Evolutionary conservation across 2,329 filamentous ascomycete species (phyloP).

Genomic region (Sclerotinia sclerotiorum): DNA sequence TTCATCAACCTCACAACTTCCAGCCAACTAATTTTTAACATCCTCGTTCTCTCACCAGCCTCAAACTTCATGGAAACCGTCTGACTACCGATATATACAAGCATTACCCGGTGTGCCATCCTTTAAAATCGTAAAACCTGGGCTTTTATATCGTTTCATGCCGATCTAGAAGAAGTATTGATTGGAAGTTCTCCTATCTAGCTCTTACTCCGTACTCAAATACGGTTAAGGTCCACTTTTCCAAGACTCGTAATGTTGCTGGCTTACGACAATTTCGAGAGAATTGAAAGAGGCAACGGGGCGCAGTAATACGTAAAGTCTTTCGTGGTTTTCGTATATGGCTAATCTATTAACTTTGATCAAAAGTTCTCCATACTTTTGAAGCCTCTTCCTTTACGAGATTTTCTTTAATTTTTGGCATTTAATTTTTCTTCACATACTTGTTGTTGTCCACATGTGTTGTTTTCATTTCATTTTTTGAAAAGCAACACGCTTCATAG

Average conservation of each 20-base stretch:
- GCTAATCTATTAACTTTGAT: constrained; percentile 7
- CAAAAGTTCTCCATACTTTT: constrained; percentile 12
- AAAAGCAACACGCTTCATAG: neutral
- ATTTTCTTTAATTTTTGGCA: neutral
- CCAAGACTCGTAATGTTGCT: constrained; percentile 24
- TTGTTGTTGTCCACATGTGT: neutral
- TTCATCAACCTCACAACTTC: neutral
- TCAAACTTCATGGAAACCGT: constrained; percentile 12
- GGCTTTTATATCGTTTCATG: constrained; percentile 10
- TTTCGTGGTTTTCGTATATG: constrained; percentile 8
- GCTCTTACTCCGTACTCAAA: constrained; percentile 14
- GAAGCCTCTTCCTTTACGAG: constrained; percentile 12
- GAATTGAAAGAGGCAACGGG: constrained; percentile 16
- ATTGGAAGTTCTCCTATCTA: constrained; percentile 17
- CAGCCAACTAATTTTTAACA: constrained; percentile 7
- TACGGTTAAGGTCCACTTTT: constrained; percentile 23
- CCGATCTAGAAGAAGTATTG: constrained; percentile 13
- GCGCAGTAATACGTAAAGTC: constrained; percentile 21
- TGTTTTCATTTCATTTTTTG: neutral
- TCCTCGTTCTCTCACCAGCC: constrained; percentile 14
- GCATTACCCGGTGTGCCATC: constrained; percentile 15
- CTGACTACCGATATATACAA: neutral
- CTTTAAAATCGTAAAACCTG: neutral
- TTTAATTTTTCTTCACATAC: neutral
- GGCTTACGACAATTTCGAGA: constrained; percentile 19